Percentiles rank a stretch among this genome's conserved stretches.
phyloP scores from a whole-genome alignment of 208 protist species.

The Crithidia bombi region DNA sequence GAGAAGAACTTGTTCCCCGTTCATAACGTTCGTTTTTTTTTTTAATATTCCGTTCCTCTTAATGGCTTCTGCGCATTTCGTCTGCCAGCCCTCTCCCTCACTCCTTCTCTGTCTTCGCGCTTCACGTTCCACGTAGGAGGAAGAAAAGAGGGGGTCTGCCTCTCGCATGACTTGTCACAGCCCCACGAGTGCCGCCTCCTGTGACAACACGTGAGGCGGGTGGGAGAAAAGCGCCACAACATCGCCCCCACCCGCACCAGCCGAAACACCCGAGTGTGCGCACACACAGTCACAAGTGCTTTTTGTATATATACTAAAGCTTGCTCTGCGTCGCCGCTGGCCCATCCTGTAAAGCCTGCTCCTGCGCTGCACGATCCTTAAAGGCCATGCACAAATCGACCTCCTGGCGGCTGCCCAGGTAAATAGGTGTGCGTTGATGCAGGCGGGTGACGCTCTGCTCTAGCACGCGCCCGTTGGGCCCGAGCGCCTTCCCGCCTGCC shows the following conservation, averaged over 20 bases:
- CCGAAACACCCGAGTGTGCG: no score
- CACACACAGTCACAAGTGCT: no score
- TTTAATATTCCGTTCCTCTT: background rate
- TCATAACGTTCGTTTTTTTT: background rate
- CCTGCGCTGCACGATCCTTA: conserved; percentile 34
- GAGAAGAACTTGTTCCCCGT: no score
- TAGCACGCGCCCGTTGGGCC: conserved; percentile 75
- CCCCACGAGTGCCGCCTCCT: no score
- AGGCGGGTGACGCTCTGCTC: conserved; percentile 85
- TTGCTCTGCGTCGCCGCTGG: conserved; percentile 40
- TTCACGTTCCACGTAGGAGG: no score
- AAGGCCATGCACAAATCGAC: conserved; percentile 87
- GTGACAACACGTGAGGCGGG: no score
- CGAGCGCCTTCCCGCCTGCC: conserved; percentile 89
- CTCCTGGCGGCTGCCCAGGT: conserved; percentile 89
- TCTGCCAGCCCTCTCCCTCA: no score
- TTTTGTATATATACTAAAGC: no score
- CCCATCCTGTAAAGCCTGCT: background rate
- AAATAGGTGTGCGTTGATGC: conserved; percentile 94
- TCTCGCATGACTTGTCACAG: no score
- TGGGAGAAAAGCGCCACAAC: no score
- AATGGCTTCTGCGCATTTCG: background rate
- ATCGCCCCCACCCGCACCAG: no score
- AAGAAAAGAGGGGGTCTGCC: background rate
- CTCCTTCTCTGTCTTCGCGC: no score